phyloP scores from a whole-genome alignment of 345 rosid genomes.

The Moricandia moricandioides region DNA sequence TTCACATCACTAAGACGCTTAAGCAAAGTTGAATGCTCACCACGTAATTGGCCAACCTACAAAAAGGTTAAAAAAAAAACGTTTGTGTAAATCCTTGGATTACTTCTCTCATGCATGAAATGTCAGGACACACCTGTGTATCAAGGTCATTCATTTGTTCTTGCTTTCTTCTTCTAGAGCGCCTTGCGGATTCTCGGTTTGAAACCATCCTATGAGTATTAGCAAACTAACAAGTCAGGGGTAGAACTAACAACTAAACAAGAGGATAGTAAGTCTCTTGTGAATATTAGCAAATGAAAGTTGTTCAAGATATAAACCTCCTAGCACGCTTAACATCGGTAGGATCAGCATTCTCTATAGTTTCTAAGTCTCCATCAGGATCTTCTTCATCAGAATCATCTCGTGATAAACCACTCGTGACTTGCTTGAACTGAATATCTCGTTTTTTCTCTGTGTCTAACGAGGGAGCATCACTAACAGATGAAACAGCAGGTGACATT shows the following conservation, averaged over 20 bases:
- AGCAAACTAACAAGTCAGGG: neutral
- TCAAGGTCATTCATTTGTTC: constrained; percentile 74
- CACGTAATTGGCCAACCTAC: constrained; percentile 69
- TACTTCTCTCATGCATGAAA: neutral
- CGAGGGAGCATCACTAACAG: constrained; percentile 13
- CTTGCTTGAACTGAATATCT: constrained; percentile 7
- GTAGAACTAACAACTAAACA: neutral
- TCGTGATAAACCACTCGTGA: constrained; percentile 69
- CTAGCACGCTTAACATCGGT: constrained; percentile 54
- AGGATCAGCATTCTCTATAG: constrained; percentile 48
- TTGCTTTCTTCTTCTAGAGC: constrained; percentile 80
- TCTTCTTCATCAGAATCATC: constrained; percentile 83
- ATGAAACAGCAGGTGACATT: constrained; percentile 13
- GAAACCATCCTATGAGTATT: constrained; percentile 63
- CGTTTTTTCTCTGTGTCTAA: constrained; percentile 26
- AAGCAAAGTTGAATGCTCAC: constrained; percentile 55
- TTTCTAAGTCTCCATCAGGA: constrained; percentile 69
- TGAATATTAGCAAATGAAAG: neutral
- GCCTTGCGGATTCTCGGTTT: constrained; percentile 91
- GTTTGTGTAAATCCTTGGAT: neutral
- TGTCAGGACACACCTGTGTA: constrained; percentile 48
- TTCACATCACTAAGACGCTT: constrained; percentile 58
- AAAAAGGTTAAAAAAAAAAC: constrained; percentile 13
- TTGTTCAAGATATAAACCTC: constrained; percentile 39
- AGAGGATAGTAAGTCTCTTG: neutral